Percentiles rank a stretch among this genome's conserved stretches.
Evolutionary conservation across 2,329 filamentous ascomycete genomes (phyloP).

Genomic region (Tolypocladium pustulatum): DNA sequence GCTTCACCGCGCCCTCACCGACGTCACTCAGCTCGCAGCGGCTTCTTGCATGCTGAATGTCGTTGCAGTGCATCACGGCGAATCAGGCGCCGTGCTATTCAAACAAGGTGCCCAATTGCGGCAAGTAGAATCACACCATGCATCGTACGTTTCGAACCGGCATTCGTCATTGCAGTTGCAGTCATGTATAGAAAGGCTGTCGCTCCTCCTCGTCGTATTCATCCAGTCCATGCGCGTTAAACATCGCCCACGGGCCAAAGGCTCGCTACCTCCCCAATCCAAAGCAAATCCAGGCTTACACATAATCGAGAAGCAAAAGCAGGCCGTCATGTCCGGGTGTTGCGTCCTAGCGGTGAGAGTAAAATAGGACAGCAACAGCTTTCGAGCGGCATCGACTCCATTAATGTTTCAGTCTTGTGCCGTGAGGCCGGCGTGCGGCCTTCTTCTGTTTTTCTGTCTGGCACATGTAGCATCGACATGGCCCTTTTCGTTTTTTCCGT

Average conservation of each 20-base stretch:
- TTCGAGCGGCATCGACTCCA: background rate
- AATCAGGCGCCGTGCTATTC: background rate
- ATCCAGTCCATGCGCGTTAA: background rate
- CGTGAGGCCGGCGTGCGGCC: conserved; percentile 1
- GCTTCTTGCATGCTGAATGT: background rate
- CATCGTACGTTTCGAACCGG: background rate
- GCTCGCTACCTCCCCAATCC: background rate
- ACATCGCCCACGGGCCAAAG: background rate
- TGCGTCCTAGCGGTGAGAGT: background rate
- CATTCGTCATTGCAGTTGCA: background rate
- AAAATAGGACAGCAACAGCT: background rate
- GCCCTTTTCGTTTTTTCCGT: background rate
- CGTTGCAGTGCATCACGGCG: background rate
- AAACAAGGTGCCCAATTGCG: background rate
- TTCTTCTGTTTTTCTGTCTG: background rate
- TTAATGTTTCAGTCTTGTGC: background rate
- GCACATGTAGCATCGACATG: background rate
- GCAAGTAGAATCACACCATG: background rate
- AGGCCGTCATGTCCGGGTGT: background rate
- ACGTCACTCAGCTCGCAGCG: background rate
- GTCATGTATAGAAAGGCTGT: background rate
- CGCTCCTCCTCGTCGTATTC: background rate
- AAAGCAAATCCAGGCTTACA: background rate
- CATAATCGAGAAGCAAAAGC: background rate
- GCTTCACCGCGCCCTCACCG: background rate